These are phyloP conservation scores for Phyllostachys edulis DNA, from an alignment of 176 grass and related monocot genomes.

Conservation along the genomic window DNA sequence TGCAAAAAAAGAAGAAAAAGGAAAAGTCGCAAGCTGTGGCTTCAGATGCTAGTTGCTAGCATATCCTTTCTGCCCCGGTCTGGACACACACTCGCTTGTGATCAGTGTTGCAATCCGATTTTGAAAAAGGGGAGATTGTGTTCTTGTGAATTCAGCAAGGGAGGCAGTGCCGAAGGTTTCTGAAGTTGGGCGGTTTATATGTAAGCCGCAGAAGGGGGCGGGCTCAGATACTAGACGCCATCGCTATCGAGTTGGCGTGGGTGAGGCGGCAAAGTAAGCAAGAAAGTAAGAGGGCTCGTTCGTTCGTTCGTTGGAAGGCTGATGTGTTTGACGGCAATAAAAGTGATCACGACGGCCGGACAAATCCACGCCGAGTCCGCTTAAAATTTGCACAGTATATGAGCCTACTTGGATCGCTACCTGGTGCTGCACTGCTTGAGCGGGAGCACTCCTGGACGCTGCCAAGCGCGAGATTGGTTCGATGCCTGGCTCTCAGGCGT, in stretches of 20 bases:
- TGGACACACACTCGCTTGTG: not conserved
- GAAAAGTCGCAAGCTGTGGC: not conserved
- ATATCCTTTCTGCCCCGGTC: not conserved
- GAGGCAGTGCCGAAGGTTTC: not conserved
- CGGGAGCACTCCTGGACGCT: too few relatives aligned
- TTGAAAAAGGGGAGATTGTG: not conserved
- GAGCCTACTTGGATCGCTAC: too few relatives aligned
- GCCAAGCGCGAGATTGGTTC: too few relatives aligned
- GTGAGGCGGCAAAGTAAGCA: slow-evolving; percentile 20
- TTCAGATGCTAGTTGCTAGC: not conserved
- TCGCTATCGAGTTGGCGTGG: slow-evolving; percentile 28
- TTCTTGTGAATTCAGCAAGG: not conserved
- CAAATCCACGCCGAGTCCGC: slow-evolving; percentile 40
- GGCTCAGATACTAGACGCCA: not conserved
- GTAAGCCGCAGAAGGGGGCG: not conserved
- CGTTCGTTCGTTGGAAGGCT: not conserved
- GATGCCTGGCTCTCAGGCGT: too few relatives aligned
- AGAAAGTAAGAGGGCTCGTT: not conserved
- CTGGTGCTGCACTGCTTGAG: too few relatives aligned
- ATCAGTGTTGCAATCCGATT: not conserved
- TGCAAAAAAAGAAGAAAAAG: not conserved
- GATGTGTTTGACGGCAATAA: slow-evolving; percentile 25
- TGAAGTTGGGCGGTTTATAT: not conserved
- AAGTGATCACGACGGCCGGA: slow-evolving; percentile 34
- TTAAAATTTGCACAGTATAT: not conserved